These are phyloP conservation scores for Sisymbrium irio DNA, from an alignment of 345 rosid genomes.

Conservation along the genomic window DNA sequence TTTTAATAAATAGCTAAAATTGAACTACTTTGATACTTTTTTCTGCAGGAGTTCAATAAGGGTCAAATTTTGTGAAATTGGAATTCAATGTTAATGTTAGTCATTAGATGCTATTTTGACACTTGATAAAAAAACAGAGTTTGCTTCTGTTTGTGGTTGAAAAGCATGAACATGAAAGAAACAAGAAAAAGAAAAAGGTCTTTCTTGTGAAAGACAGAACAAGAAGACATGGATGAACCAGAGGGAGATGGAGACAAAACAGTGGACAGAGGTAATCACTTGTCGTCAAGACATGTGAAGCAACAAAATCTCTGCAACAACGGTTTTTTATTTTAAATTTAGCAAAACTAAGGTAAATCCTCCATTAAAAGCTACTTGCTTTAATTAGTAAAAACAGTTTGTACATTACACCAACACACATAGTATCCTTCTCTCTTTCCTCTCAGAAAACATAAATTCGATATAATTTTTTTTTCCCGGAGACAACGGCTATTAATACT, in stretches of 20 bases:
- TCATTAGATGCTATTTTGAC: constrained; percentile 22
- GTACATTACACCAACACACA: constrained; percentile 9
- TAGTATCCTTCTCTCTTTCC: background rate
- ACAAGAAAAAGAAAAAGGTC: constrained; percentile 9
- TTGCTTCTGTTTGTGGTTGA: constrained; percentile 26
- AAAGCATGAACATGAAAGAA: constrained; percentile 22
- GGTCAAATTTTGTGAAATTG: constrained; percentile 12
- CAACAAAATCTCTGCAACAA: constrained; percentile 23
- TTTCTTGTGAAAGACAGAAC: constrained; percentile 19
- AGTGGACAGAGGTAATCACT: constrained; percentile 26
- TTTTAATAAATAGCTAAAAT: background rate
- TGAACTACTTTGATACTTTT: background rate
- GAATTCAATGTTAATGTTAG: constrained; percentile 27
- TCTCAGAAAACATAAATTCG: constrained; percentile 25
- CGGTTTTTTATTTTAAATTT: background rate
- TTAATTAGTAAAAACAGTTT: constrained; percentile 27
- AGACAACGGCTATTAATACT: constrained; percentile 75
- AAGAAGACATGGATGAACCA: constrained; percentile 24
- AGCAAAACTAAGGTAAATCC: constrained; percentile 20
- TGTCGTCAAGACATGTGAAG: constrained; percentile 6
- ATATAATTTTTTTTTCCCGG: constrained; percentile 36
- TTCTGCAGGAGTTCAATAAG: constrained; percentile 14
- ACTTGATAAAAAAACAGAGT: constrained; percentile 23
- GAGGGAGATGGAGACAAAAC: constrained; percentile 30
- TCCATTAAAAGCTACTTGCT: constrained; percentile 22